A percentile compares a stretch with the other conserved stretches of the same genome.
Conservation (phyloP, 176 grass and related monocot genomes). For the Raddia distichophylla region DNA sequence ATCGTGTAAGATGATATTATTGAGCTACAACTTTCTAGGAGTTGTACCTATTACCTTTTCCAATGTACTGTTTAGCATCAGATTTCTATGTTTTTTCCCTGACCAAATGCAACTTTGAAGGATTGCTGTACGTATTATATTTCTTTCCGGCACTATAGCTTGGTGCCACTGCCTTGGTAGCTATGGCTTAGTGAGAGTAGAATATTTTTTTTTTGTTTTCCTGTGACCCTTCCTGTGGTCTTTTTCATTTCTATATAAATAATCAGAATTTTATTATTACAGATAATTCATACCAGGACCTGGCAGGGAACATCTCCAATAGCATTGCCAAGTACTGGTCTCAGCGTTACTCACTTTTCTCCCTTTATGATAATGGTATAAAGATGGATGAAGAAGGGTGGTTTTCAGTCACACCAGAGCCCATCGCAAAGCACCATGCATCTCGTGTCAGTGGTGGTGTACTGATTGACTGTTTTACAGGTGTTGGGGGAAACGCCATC, state of each 20-base stretch:
- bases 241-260: conserved; percentile 31
- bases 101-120: conserved; percentile 15
- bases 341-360: conserved; percentile 90
- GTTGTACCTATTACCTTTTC: conserved; percentile 30
- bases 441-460: conserved; percentile 58
- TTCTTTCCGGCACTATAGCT: not conserved
- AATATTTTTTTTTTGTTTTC: not conserved
- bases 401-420: conserved; percentile 96
- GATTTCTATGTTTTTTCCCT: conserved; percentile 23
- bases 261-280: conserved; percentile 30
- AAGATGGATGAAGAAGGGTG: conserved; percentile 98
- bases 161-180: not conserved
- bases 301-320: conserved; percentile 42
- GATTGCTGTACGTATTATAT: conserved; percentile 6
- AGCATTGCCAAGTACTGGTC: conserved; percentile 84
- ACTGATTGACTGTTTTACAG: conserved; percentile 86
- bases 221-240: not conserved
- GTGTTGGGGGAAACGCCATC: conserved; percentile 93
- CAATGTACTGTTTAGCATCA: conserved; percentile 24
- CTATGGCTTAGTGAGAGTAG: not conserved
- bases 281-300: conserved; percentile 49
- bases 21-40: conserved; percentile 39
- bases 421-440: conserved; percentile 91
- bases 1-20: conserved; percentile 63
- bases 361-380: conserved; percentile 85